Evolutionary conservation across 805 yeast species (phyloP), one percentile per base, ranked within the genome.

Genomic region (Maudiozyma bulderi): DNA sequence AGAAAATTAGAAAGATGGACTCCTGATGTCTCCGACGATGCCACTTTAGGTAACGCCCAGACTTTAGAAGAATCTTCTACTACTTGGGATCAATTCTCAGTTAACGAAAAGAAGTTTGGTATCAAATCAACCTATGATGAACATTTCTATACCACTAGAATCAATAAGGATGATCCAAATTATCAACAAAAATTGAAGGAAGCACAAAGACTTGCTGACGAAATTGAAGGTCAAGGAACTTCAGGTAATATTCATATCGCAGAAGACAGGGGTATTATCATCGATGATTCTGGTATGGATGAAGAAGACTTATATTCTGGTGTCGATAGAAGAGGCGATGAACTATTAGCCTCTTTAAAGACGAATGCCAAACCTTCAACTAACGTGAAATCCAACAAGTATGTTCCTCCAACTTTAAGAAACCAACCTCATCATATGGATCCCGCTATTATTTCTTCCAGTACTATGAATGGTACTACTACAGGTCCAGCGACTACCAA

Each of bases 301-400:
- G 99, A 93, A 69, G 99, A 93, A 66, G 96, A 90, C 66, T 86
- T 86, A 67, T 93, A 90, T 62, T 88, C 96, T 5, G 97, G 97
- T 46, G 99, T 89, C 43, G 81, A 76, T 50, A 78, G 93, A 59
- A 61, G 68, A 52, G 68, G 67, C 30, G 68, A 66, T 44, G 68
- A 64, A 44, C 50, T 65, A 31, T 53, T 65, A 20, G 69, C 69
- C 5, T 56, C 64, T 10, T 56, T 65, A 48, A 64, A 65, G 46
- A 50, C 56, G 9, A 64, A 59, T 38, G 55, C 68, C 10, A 63
- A 61, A 44, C 62, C 59, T 33, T 47, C 51, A 4, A 47, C 49
- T n/a, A 44, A 50, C 5, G 47, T 46, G 4, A 68, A 70, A 56
- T 59, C 69, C 14, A 65, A 61, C 39, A 73, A 56, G 44, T 62